Percentiles rank a stretch among this genome's conserved stretches.
phyloP scores from a whole-genome alignment of 163 green algal species.

The Volvox carteri region DNA sequence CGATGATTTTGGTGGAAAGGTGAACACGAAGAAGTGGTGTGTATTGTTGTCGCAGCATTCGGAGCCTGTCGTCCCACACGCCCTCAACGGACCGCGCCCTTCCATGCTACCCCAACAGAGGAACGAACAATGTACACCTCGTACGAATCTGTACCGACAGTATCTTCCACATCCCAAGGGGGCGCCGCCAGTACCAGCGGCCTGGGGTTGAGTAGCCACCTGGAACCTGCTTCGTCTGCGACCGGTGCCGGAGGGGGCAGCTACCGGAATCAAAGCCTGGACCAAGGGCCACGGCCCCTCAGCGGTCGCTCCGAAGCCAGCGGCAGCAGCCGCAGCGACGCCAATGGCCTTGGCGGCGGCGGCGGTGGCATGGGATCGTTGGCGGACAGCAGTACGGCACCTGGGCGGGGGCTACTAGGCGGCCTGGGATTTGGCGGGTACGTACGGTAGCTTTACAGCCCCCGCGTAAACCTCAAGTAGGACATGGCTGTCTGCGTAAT shows the following conservation, averaged over 20 bases:
- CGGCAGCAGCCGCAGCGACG: constrained; percentile 40
- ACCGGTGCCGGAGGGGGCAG: constrained; percentile 4
- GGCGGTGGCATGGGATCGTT: background rate
- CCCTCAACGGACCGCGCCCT: background rate
- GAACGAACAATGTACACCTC: constrained; percentile 3
- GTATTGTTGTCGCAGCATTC: too few species aligned
- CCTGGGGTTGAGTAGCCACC: background rate
- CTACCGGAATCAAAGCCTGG: background rate
- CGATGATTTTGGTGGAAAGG: too few species aligned
- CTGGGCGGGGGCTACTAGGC: background rate
- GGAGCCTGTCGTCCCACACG: too few species aligned
- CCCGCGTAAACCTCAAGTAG: too few species aligned
- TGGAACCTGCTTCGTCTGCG: background rate
- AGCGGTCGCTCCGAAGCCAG: constrained; percentile 39
- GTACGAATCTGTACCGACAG: constrained; percentile 3
- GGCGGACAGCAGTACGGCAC: background rate
- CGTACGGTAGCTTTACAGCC: too few species aligned
- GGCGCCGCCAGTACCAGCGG: background rate
- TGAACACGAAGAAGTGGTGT: too few species aligned
- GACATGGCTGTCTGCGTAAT: too few species aligned
- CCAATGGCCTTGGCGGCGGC: constrained; percentile 6
- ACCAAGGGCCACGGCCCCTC: background rate
- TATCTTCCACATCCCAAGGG: background rate
- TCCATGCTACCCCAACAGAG: background rate
- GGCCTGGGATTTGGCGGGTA: constrained; percentile 4